Evolutionary conservation across 2,329 filamentous ascomycete species (phyloP), one percentile per base, ranked within the genome.

Genomic region (Neoascochyta sp.): DNA sequence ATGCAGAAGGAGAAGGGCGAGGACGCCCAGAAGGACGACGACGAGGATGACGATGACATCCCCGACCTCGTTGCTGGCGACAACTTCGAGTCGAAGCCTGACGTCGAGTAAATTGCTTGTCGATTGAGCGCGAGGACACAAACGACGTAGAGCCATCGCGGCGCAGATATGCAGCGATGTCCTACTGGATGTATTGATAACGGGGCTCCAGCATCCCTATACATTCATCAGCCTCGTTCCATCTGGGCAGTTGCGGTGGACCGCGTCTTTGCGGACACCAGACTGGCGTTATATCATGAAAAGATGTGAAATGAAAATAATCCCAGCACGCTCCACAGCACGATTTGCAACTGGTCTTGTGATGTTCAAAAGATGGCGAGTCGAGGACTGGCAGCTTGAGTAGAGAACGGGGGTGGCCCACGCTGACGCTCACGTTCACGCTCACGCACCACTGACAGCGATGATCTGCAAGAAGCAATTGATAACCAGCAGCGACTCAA

Each of bases 21-120:
- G 62, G 81, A 75, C 32, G 82, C 80, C 49, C 85, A 80, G 59
- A 81, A 84, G 68, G 67, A 69, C 34, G 73, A 74, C 33, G 68
- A 69, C 31, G 73, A 74, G 38, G 75, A 77, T 39, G 78, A 82
- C 35, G 86, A 92, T 43, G 92, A 96, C 67, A 98, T 98, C 67
- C 92, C 92, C 56, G 89, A 96, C 56, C 77, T 98, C 51, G 90
- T 98, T 43, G 87, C 88, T 63, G 92, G 92, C 61, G 87, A 95
- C 78, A 95, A 86, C 79, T 98, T 98, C 63, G 92, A 98, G 78
- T 84, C 80, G 71, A 95, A 71, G 66, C 60, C 57, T 32, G 69
- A 95, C 73, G 87, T 92, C 67, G 88, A 95, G 76, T 95, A 92
- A 45, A 47, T 34, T 32, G 27, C 39, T 33, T 35, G 24, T 33